Conservation (phyloP, 106 monocot species). For the Dendrobium huoshanense region DNA sequence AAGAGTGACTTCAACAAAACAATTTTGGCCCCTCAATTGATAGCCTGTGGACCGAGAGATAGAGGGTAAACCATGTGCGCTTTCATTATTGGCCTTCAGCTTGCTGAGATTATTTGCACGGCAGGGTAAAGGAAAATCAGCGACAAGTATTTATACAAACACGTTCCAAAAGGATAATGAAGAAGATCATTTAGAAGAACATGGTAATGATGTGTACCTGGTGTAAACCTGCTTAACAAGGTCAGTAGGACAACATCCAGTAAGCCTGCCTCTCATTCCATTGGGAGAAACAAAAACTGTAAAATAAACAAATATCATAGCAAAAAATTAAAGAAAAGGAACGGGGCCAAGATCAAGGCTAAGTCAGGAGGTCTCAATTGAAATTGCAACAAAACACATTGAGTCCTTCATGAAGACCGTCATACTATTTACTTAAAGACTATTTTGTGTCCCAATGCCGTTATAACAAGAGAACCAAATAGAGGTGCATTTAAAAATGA, state of each 20-base stretch:
- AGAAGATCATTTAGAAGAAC: not conserved
- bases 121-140: not conserved
- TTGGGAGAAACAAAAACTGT: constrained; percentile 87
- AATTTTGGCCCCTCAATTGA: constrained; percentile 67
- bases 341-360: not conserved
- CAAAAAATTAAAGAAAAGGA: not conserved
- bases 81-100: constrained; percentile 40
- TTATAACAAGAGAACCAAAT: not conserved
- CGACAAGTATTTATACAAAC: not conserved
- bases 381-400: not conserved
- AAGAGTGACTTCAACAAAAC: constrained; percentile 78
- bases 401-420: not conserved
- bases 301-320: constrained; percentile 9
- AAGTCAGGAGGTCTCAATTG: not conserved
- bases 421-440: not conserved
- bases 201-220: constrained; percentile 35
- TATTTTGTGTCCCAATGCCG: not conserved
- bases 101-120: constrained; percentile 39
- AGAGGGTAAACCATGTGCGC: constrained; percentile 28
- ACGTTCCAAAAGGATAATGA: not conserved
- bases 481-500: not conserved
- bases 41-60: constrained; percentile 44
- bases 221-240: constrained; percentile 84
- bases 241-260: constrained; percentile 82
- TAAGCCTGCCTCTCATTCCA: constrained; percentile 86